Evolutionary conservation across 495 filamentous ascomycete genomes (phyloP).

Genomic region (Neurospora hispaniola): DNA sequence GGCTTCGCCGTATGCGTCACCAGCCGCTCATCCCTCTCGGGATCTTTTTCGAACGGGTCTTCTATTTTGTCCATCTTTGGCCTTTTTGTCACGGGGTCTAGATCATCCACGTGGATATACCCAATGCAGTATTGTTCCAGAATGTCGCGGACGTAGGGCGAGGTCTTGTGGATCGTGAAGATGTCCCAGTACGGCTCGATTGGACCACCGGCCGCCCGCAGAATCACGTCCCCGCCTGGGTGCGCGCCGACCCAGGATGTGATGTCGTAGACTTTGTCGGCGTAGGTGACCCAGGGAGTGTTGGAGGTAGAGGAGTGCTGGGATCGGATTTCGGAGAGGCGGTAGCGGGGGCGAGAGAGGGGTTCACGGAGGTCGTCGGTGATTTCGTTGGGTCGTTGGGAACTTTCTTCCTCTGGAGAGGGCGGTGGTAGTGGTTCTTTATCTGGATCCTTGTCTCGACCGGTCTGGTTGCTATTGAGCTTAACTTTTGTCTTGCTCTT

Average conservation of each 20-base stretch:
- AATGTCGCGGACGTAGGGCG: constrained; percentile 45
- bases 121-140: constrained; percentile 45
- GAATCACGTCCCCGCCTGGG: constrained; percentile 50
- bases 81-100: constrained; percentile 31
- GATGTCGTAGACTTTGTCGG: constrained; percentile 48
- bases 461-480: background rate
- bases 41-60: constrained; percentile 46
- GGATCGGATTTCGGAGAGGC: constrained; percentile 36
- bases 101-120: constrained; percentile 38
- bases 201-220: constrained; percentile 44
- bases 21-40: constrained; percentile 37
- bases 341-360: constrained; percentile 29
- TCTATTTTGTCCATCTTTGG: constrained; percentile 36
- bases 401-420: background rate
- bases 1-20: constrained; percentile 38
- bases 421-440: background rate
- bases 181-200: constrained; percentile 56
- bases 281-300: constrained; percentile 40
- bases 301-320: constrained; percentile 36
- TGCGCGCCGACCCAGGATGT: constrained; percentile 49
- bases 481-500: background rate
- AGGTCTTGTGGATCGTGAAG: constrained; percentile 46
- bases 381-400: background rate
- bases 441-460: background rate
- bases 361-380: constrained; percentile 19